These are phyloP conservation scores for Parachaetomium inaequale DNA, from an alignment of 495 filamentous ascomycete species.

Conservation along the genomic window DNA sequence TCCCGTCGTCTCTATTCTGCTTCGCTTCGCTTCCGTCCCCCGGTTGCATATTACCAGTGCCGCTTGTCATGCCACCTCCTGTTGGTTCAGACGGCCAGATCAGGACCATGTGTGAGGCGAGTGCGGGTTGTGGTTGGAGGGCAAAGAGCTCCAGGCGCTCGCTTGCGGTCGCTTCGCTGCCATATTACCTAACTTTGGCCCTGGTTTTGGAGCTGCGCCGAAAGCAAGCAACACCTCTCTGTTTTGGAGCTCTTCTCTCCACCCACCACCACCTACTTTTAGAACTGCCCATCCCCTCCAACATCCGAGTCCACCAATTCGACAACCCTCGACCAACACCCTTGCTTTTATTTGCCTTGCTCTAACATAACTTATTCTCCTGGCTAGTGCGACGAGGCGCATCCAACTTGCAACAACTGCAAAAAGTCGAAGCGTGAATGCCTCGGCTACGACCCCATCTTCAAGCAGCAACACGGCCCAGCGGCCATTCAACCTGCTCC, in stretches of 20 bases:
- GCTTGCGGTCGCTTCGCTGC: conserved; percentile 29
- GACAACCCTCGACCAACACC: conserved; percentile 8
- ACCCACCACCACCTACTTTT: not conserved
- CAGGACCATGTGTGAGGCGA: not conserved
- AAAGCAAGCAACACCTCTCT: not conserved
- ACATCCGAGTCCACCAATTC: not conserved
- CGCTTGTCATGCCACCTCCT: not conserved
- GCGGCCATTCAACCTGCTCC: conserved; percentile 70
- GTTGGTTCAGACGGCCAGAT: not conserved
- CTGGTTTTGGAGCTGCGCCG: not conserved
- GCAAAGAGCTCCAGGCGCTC: conserved; percentile 19
- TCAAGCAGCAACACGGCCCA: conserved; percentile 80
- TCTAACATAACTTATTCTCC: conserved; percentile 18
- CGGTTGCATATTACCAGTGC: not conserved
- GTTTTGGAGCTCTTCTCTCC: not conserved
- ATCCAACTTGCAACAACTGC: conserved; percentile 94
- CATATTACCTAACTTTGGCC: conserved; percentile 1
- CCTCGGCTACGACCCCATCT: conserved; percentile 95
- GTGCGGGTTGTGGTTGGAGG: conserved; percentile 13
- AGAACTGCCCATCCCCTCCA: not conserved
- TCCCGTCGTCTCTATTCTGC: not conserved
- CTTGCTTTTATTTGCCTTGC: not conserved
- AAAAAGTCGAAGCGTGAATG: conserved; percentile 98
- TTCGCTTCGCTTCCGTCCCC: not conserved
- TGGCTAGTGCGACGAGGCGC: conserved; percentile 89